Evolutionary conservation across 2,329 filamentous ascomycete species (phyloP), one percentile per base, ranked within the genome.

Genomic region (Fusarium protoensiforme): DNA sequence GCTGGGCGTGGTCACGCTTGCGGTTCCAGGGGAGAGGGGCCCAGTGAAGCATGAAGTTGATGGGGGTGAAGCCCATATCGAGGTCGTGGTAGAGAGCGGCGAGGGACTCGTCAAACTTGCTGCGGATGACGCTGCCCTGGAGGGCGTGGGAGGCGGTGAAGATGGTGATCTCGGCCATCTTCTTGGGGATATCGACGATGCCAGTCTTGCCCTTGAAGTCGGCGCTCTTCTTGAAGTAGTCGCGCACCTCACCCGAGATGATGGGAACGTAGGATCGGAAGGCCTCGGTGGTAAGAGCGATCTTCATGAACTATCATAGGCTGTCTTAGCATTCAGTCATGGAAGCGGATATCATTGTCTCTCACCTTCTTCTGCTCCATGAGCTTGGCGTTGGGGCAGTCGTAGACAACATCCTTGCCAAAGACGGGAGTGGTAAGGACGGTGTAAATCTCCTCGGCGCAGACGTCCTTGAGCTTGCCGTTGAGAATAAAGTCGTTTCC

Each of bases 351-450:
- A 27, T 33, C 7, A 2, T 41, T 13, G 43, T 68, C 62, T 67
- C 84, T 71, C 81, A 95, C 93, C 90, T 96, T 96, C 87, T 97
- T 97, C 87, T 97, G 94, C 85, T 97, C 94, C 94, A 97, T 97
- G 80, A 97, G 89, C 84, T 97, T 97, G 67, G 94, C 88, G 81
- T 97, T 97, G 46, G 94, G 94, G 84, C 94, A 96, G 81, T 97
- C 94, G 81, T 97, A 97, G 62, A 97, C 93, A 29, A 97, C 94
- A 84, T 95, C 92, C 77, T 90, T 91, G 75, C 94, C 94, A 80
- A 97, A 97, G 56, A 91, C 90, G 27, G 90, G 90, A 24, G 89
- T 91, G 8, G 89, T 91, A 69, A 98, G 87, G 64, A 93, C 92
- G 64, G 90, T 92, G 84, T 97, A 97, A 73, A 97, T 93, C 78